Base-by-base conservation (phyloP, 139 green algal species). In the Closterium sp. region DNA sequence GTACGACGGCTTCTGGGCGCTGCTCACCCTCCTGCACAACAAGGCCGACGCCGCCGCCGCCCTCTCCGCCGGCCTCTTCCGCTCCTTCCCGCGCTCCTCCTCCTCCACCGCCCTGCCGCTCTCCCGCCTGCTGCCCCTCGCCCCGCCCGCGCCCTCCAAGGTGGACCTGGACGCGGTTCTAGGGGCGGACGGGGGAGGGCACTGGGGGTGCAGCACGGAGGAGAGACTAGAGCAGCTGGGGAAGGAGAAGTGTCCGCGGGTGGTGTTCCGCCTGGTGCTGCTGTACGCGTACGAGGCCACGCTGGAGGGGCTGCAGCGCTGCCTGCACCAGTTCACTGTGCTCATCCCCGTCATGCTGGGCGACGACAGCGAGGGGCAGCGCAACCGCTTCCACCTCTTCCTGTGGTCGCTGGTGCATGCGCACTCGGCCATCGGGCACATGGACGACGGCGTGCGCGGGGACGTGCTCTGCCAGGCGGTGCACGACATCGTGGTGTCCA, bases 41-140 rank as follows among this genome's bases (percentile, higher is more conserved):
- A 86, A 86, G 81, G n/a, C 81, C n/a, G 81, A 86, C n/a, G 81
- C 81, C n/a, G 81, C 81, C 6, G 81, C 81, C 81, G 81, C 81
- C 30, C n/a, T 33, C 30, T 86, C n/a, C 19, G 81, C 81, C 0
- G 81, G 81, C 81, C 30, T 86, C n/a, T 34, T 86, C n/a, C n/a
- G 5, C 81, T 33, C 81, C 2, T 23, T 86, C n/a, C 81, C 81
- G 16, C 25, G 81, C 81, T 69, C 43, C 43, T 12, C 43, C 43
- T 69, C 43, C 43, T 25, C 38, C 38, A 66, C 43, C 43, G 43
- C 43, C 43, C 10, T 69, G 12, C 43, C 43, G 12, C 43, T 69
- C 43, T 69, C 43, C 43, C 43, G 43, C 43, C 43, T 69, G 43
- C 43, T 12, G 12, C 12, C 43, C 43, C 43, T 69, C 43, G 43